phyloP scores from a whole-genome alignment of 257 asterid species.

The Nicotiana attenuata region DNA sequence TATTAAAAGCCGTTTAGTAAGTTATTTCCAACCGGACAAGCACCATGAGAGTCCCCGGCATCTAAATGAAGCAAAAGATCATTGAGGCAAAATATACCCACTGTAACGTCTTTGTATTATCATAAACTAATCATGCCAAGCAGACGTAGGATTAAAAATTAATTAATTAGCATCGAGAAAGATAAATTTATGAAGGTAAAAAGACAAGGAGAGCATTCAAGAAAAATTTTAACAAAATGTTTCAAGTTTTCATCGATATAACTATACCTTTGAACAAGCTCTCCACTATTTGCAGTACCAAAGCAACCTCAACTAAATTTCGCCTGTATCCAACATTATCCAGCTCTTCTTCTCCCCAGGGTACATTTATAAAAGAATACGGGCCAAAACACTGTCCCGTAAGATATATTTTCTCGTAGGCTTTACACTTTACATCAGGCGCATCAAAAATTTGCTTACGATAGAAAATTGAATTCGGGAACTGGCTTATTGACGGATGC shows the following conservation, averaged over 20 bases:
- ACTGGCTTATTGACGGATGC: slow-evolving; percentile 16
- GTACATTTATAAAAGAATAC: slow-evolving; percentile 50
- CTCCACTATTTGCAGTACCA: slow-evolving; percentile 35
- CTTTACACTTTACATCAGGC: background rate
- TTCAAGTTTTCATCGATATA: background rate
- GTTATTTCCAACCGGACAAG: no score
- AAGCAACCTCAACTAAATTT: slow-evolving; percentile 64
- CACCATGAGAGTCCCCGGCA: no score
- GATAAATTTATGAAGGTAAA: background rate
- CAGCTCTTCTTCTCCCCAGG: slow-evolving; percentile 41
- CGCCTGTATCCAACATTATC: slow-evolving; percentile 39
- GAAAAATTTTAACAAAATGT: background rate
- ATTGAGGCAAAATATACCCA: no score
- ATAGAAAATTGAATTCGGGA: slow-evolving; percentile 12
- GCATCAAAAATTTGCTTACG: background rate
- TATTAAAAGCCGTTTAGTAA: no score
- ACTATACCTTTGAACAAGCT: slow-evolving; percentile 45
- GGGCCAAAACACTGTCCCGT: slow-evolving; percentile 47
- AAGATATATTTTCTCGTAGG: slow-evolving; percentile 23
- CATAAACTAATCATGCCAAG: no score
- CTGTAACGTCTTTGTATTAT: no score
- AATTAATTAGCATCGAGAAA: background rate
- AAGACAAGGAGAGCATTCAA: background rate
- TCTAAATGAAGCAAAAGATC: no score
- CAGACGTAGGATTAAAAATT: background rate